Evolutionary conservation across 179 eudicot genomes (phyloP).

Genomic region (Carnegiea gigantea): DNA sequence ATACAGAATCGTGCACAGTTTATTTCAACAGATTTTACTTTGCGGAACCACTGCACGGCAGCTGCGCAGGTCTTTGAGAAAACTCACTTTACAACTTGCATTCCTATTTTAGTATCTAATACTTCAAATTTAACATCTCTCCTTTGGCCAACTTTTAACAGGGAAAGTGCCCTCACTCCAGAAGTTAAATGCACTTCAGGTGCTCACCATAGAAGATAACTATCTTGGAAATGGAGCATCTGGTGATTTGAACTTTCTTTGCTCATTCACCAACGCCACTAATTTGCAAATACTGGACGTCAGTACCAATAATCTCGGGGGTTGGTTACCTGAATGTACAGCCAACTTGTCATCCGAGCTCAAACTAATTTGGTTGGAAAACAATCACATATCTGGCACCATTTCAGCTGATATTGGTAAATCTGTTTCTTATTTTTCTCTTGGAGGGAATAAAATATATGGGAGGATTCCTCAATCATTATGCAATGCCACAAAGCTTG

Average conservation of each 20-base stretch:
- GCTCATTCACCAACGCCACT: not conserved
- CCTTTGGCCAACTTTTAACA: too few relatives aligned
- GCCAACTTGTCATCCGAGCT: not conserved
- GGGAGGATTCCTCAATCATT: constrained; percentile 43
- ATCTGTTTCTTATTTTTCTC: not conserved
- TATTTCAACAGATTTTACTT: too few relatives aligned
- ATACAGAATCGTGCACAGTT: too few relatives aligned
- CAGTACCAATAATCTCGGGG: not conserved
- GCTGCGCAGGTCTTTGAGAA: too few relatives aligned
- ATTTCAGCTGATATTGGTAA: not conserved
- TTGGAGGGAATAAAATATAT: constrained; percentile 18
- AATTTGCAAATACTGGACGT: not conserved
- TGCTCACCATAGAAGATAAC: too few relatives aligned
- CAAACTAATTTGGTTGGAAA: not conserved
- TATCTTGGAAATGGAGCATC: not conserved
- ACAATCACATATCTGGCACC: not conserved
- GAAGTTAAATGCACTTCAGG: too few relatives aligned
- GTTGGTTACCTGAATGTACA: not conserved
- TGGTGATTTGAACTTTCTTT: not conserved
- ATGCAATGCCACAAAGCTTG: constrained; percentile 39
- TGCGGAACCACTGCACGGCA: too few relatives aligned
- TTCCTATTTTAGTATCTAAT: too few relatives aligned
- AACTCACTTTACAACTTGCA: too few relatives aligned
- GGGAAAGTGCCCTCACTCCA: too few relatives aligned
- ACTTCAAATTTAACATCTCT: too few relatives aligned